These are phyloP conservation scores for Castanea sativa DNA, from an alignment of 306 rosid genomes.

Conservation along the genomic window DNA sequence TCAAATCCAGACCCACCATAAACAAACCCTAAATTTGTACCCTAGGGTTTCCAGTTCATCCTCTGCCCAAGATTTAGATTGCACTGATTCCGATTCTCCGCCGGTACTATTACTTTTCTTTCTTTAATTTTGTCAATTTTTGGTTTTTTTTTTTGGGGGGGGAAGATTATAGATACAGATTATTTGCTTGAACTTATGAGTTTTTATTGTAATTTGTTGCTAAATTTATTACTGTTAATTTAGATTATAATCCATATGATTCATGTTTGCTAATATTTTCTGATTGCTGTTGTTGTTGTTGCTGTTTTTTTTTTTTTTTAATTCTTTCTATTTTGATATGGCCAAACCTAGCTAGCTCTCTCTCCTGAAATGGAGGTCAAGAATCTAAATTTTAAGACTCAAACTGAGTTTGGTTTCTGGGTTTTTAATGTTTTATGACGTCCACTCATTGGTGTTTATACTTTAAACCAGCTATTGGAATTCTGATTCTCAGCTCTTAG, in stretches of 20 bases:
- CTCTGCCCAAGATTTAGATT: background rate
- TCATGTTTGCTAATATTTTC: background rate
- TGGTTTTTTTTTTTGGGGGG: background rate
- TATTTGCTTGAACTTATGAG: background rate
- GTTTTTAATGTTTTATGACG: conserved; percentile 20
- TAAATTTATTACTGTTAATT: background rate
- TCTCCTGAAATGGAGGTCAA: conserved; percentile 31
- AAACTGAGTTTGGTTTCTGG: conserved; percentile 27
- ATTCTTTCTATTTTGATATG: background rate
- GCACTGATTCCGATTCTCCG: background rate
- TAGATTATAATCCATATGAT: background rate
- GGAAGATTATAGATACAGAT: background rate
- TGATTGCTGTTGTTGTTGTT: background rate
- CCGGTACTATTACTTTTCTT: conserved; percentile 21
- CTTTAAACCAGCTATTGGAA: too few relatives aligned
- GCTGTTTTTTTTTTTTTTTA: background rate
- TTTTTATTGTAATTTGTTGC: background rate
- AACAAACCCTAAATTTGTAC: conserved; percentile 6
- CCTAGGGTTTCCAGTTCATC: conserved; percentile 32
- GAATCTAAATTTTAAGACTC: conserved; percentile 20
- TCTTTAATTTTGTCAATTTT: conserved; percentile 3
- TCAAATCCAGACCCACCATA: conserved; percentile 1
- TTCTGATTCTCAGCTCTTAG: too few relatives aligned
- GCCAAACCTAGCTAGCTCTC: background rate
- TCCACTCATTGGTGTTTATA: background rate